These are phyloP conservation scores for Coemansia sp. DNA, from an alignment of 192 early-diverging fungal species.

Conservation along the genomic window DNA sequence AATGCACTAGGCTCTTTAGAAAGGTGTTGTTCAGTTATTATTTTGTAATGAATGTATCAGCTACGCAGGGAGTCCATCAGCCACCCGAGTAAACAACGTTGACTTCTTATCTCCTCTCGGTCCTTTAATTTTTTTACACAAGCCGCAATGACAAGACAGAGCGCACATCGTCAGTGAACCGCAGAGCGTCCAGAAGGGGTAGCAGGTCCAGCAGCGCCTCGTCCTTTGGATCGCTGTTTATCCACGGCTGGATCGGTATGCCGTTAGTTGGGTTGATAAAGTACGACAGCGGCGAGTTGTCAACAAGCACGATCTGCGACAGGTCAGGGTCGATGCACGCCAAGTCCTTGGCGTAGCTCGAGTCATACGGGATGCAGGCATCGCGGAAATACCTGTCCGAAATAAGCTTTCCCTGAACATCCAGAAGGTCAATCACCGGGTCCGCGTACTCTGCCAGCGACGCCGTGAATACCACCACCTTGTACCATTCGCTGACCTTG, in stretches of 20 bases:
- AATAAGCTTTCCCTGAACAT: conserved; percentile 59
- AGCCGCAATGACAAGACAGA: conserved; percentile 52
- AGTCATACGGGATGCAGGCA: conserved; percentile 61
- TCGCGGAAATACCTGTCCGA: conserved; percentile 67
- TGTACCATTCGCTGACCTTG: conserved; percentile 60
- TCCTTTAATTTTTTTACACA: conserved; percentile 11
- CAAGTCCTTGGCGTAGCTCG: conserved; percentile 71
- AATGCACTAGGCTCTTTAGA: no score
- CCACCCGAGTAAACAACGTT: no score
- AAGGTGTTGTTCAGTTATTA: no score
- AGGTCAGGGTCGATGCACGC: conserved; percentile 61
- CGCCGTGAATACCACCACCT: conserved; percentile 73
- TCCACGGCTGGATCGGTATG: conserved; percentile 70
- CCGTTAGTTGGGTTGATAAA: conserved; percentile 71
- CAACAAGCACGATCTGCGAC: conserved; percentile 65
- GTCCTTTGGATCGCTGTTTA: conserved; percentile 66
- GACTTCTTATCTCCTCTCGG: no score
- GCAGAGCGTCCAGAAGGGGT: conserved; percentile 60
- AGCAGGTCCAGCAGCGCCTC: conserved; percentile 63
- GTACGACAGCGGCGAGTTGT: conserved; percentile 74
- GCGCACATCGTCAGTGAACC: conserved; percentile 66
- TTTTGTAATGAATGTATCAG: not conserved
- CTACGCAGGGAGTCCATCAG: no score
- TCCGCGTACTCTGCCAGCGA: conserved; percentile 71
- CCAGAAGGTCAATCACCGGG: conserved; percentile 61